Percentiles rank a stretch among this genome's conserved stretches.
phyloP scores from a whole-genome alignment of 1,284 basidiomycete genomes.

The Irpex sp. region DNA sequence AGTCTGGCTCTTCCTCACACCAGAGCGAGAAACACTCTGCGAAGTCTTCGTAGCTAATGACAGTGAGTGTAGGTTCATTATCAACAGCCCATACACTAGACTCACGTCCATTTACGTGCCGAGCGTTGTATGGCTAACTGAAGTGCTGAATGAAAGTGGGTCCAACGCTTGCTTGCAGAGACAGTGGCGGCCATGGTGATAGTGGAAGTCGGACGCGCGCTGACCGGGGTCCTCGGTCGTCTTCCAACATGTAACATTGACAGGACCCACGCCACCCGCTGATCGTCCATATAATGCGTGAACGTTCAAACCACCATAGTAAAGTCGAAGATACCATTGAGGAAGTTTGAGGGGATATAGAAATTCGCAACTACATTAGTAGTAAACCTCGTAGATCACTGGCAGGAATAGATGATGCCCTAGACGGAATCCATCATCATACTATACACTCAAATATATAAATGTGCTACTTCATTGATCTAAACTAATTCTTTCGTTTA shows the following conservation, averaged over 20 bases:
- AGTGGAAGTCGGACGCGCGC: background rate
- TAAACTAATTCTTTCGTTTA: no score
- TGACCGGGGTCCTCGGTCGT: background rate
- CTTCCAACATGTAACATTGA: background rate
- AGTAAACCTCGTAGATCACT: no score
- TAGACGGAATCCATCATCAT: no score
- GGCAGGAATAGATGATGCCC: no score
- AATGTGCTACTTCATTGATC: no score
- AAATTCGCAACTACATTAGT: no score
- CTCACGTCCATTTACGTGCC: conserved; percentile 86
- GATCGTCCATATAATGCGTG: no score
- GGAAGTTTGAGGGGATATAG: no score
- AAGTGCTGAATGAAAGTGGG: conserved; percentile 78
- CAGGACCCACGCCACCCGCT: background rate
- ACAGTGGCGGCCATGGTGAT: conserved; percentile 19
- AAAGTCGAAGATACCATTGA: no score
- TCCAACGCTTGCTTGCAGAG: conserved; percentile 74
- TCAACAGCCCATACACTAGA: conserved; percentile 22
- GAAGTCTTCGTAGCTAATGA: conserved; percentile 76
- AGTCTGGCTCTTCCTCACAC: conserved; percentile 79
- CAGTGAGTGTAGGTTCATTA: background rate
- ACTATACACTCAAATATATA: no score
- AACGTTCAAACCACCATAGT: no score
- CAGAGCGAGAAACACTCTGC: conserved; percentile 80
- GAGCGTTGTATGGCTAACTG: conserved; percentile 80